Evolutionary conservation across 2,329 filamentous ascomycete species (phyloP), one percentile per base, ranked within the genome.

Genomic region (Cytospora paraplurivora): DNA sequence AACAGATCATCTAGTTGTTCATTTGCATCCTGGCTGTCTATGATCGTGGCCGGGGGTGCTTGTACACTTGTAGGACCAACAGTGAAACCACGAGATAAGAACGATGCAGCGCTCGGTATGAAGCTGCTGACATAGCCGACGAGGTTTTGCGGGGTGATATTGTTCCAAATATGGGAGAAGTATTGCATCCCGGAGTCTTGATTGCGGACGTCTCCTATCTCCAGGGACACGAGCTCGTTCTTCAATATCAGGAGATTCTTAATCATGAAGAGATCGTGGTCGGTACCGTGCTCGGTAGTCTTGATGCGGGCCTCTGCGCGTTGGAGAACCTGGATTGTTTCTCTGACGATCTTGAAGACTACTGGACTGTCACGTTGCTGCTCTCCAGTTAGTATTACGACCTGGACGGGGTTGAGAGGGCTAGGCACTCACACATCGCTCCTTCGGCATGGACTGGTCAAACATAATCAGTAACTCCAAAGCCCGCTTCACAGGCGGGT

Each of bases 221-320:
- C 95, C 66, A 99, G 93, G 11, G 93, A 93, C 33, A 99, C 88
- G 58, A 99, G 90, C 74, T 97, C 92, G 73, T 97, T 96, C 76
- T 98, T 98, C 58, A 99, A 85, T 56, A 97, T 89, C 56, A 99
- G 88, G 1, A 99, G 84, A 73, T 99, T 97, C 70, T 94, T 95
- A 70, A 99, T 89, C 72, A 97, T 88, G 76, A 99, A 99, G 5
- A 99, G 83, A 69, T 97, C 91, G 0, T 90, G 85, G 73, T 98
- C 93, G 7, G 88, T 73, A 27, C 83, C 81, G 62, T 76, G 72
- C 68, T 81, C 82, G 67, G 85, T 86, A 41, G 83, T 83, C 62
- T 87, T 84, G 69, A 96, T 89, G 65, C 85, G 85, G 7, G 83
- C 79, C 68, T 93, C 90, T 34, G 92, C 94, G 57, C 88, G 84